A percentile compares a stretch with the other conserved stretches of the same genome.
phyloP scores from a whole-genome alignment of 139 green algal genomes.

The Coelastrella sp. region DNA sequence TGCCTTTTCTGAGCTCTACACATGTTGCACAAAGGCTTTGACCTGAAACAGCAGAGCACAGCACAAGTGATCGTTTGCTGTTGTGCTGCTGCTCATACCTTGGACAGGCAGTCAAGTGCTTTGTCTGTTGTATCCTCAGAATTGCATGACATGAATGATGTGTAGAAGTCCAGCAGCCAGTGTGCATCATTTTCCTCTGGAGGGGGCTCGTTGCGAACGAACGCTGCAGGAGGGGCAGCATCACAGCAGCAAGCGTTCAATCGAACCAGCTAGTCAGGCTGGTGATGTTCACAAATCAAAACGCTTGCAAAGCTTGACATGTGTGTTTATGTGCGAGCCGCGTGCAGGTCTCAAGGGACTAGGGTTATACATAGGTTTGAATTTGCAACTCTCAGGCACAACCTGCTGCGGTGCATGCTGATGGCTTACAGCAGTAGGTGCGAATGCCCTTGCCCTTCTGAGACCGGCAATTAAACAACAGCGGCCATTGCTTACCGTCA shows the following conservation, averaged over 20 bases:
- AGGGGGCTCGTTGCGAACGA: slow-evolving; percentile 60
- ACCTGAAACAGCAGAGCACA: not conserved
- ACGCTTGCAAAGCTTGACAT: not conserved
- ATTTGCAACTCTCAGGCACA: too few relatives aligned
- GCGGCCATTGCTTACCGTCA: slow-evolving; percentile 57
- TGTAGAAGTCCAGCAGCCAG: slow-evolving; percentile 81
- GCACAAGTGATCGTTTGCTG: not conserved
- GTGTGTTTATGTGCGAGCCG: not conserved
- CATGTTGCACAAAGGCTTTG: not conserved
- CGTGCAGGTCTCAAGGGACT: too few relatives aligned
- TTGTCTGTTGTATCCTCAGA: slow-evolving; percentile 44
- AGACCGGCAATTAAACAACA: not conserved
- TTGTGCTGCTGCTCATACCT: not conserved
- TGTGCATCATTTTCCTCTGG: slow-evolving; percentile 68
- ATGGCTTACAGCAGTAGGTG: not conserved
- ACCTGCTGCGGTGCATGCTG: not conserved
- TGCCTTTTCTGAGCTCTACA: not conserved
- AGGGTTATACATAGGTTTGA: too few relatives aligned
- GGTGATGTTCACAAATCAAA: too few relatives aligned
- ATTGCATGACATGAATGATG: slow-evolving; percentile 33
- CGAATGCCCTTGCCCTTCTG: not conserved
- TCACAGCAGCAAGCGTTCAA: not conserved
- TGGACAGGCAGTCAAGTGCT: slow-evolving; percentile 63
- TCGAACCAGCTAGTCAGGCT: not conserved
- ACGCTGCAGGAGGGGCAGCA: slow-evolving; percentile 50